Base-by-base conservation (phyloP, 2,329 filamentous ascomycete species). In the Aspergillus fumigatus region DNA sequence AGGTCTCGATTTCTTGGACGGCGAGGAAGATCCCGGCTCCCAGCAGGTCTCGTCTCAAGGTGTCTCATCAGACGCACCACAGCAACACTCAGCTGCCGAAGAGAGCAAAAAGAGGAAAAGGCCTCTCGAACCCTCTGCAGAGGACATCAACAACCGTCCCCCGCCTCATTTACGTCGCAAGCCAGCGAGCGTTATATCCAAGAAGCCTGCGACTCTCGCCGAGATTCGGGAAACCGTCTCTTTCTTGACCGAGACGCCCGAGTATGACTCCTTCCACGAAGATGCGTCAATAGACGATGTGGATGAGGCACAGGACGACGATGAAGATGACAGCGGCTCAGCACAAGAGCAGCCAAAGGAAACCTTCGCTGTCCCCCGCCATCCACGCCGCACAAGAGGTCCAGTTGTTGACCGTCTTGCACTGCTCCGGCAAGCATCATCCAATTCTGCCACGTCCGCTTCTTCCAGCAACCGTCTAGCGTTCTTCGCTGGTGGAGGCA, bases 161-260 rank as follows among this genome's bases (percentile, higher is more conserved):
- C 81, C 84, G 27, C 80, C 85, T n/a, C 73, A 84, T 59, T 72
- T 83, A 51, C 85, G 88, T 51, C 84, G 88, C 47, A 87, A 84
- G 19, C 76, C 75, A 48, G 75, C 72, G 25, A 82, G 80, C 55
- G 77, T 78, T 17, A 69, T 71, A 57, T 80, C 79, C 52, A 84
- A 83, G 72, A 91, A 87, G 65, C 90, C 92, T 0, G 81, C 87
- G 4, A 89, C 87, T 19, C 78, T 96, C 9, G 85, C 86, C 27
- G 90, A 97, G 67, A 88, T 97, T 60, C 86, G 91, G 55, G 85
- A 93, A 70, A 90, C 89, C 0, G 78, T 97, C 6, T 95, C 90
- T 4, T 89, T 88, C 71, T 81, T 97, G 9, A 86, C 96, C 17
- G 92, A 96, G 52, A 82, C 84, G 41, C 79, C 79, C n/a, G 75